These are phyloP conservation scores for Tetrapisispora fleetii DNA, from an alignment of 805 yeast species.

Conservation along the genomic window DNA sequence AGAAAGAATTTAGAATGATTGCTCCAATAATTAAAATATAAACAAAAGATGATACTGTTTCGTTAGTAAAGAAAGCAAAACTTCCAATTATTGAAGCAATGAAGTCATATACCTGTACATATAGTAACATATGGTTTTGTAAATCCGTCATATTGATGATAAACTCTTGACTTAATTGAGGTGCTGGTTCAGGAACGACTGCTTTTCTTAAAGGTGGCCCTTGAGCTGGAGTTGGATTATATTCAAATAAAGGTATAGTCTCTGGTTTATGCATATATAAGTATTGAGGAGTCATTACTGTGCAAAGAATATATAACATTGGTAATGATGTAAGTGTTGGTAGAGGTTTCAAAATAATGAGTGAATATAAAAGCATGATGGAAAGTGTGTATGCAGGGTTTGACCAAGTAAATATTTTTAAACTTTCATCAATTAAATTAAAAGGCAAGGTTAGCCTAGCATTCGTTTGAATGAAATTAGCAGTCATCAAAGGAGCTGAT, in stretches of 20 bases:
- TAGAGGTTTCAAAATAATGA: slow-evolving; percentile 51
- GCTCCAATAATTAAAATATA: slow-evolving; percentile 34
- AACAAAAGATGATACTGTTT: slow-evolving; percentile 44
- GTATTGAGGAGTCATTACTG: slow-evolving; percentile 61
- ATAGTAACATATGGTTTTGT: slow-evolving; percentile 68
- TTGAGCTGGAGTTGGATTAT: slow-evolving; percentile 38
- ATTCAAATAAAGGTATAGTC: slow-evolving; percentile 21
- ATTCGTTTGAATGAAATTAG: slow-evolving; percentile 52
- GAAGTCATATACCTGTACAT: slow-evolving; percentile 53
- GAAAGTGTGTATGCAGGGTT: slow-evolving; percentile 54
- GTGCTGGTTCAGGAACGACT: slow-evolving; percentile 56
- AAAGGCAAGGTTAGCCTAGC: slow-evolving; percentile 56
- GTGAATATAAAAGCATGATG: slow-evolving; percentile 40
- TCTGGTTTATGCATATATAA: slow-evolving; percentile 56
- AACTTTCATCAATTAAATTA: slow-evolving; percentile 46
- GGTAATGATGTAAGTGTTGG: slow-evolving; percentile 45
- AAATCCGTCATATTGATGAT: slow-evolving; percentile 69
- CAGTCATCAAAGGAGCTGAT: slow-evolving; percentile 60
- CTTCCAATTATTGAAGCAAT: slow-evolving; percentile 39
- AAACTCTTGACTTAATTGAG: slow-evolving; percentile 72
- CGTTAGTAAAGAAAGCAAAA: slow-evolving; percentile 57
- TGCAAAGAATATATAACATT: slow-evolving; percentile 40
- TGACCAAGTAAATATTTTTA: slow-evolving; percentile 53
- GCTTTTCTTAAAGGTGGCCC: slow-evolving; percentile 43
- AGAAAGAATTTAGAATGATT: slow-evolving; percentile 24